phyloP scores from a whole-genome alignment of 257 asterid genomes.

The Catharanthus roseus region DNA sequence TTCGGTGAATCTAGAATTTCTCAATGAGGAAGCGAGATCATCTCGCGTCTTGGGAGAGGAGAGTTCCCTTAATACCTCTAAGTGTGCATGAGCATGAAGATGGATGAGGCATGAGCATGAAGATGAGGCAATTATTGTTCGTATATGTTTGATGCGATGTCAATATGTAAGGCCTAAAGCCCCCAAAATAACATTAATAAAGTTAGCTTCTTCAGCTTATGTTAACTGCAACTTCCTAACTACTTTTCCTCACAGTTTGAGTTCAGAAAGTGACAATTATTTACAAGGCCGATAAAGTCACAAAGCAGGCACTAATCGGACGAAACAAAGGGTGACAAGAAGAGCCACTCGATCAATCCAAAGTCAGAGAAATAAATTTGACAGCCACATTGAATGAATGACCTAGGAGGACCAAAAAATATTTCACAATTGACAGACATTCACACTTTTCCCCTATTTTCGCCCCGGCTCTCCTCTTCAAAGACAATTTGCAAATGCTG shows the following conservation, averaged over 20 bases:
- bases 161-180: no score
- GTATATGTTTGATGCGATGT: no score
- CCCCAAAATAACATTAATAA: no score
- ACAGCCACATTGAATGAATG: not conserved
- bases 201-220: no score
- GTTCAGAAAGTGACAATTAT: conserved; percentile 7
- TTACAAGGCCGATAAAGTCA: conserved; percentile 9
- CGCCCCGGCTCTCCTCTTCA: not conserved
- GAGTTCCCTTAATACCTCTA: no score
- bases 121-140: no score
- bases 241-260: not conserved
- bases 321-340: not conserved
- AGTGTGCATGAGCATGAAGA: no score
- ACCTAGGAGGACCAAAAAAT: conserved; percentile 12
- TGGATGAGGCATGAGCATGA: no score
- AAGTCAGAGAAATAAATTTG: not conserved
- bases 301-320: not conserved
- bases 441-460: conserved; percentile 8
- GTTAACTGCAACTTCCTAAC: no score
- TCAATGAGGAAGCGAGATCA: no score
- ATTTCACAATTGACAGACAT: conserved; percentile 15
- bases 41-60: no score
- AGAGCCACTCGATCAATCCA: not conserved
- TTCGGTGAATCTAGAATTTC: no score
- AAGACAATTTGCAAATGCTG: conserved; percentile 10